Evolutionary conservation across 2,329 filamentous ascomycete species (phyloP).

Genomic region (Trichoderma semiorbis): DNA sequence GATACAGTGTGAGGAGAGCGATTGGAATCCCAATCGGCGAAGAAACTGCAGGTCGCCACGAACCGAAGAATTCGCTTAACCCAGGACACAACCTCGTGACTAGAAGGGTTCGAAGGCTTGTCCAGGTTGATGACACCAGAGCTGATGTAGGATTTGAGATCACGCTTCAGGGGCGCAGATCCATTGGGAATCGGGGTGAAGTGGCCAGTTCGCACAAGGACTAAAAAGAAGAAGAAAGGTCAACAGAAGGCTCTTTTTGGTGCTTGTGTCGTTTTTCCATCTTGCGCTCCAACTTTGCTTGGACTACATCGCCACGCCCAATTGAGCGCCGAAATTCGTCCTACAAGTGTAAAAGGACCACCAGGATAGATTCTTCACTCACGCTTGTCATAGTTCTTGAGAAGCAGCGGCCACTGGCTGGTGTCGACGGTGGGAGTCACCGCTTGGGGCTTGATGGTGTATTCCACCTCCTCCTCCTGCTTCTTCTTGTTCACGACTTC

Average conservation of each 20-base stretch:
- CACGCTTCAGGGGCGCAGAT: slow-evolving; percentile 85
- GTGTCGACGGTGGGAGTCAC: slow-evolving; percentile 75
- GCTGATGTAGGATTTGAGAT: slow-evolving; percentile 94
- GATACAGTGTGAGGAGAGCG: not conserved
- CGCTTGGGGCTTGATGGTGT: slow-evolving; percentile 89
- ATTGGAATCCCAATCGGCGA: not conserved
- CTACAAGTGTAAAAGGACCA: not conserved
- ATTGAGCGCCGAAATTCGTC: not conserved
- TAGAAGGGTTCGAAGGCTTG: slow-evolving; percentile 88
- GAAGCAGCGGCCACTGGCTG: slow-evolving; percentile 85
- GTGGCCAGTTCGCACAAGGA: slow-evolving; percentile 89
- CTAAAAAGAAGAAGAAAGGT: slow-evolving; percentile 39
- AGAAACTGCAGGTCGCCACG: slow-evolving; percentile 23
- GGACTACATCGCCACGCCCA: not conserved
- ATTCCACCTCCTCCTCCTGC: slow-evolving; percentile 57
- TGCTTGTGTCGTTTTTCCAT: not conserved
- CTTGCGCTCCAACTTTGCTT: not conserved
- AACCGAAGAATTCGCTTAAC: slow-evolving; percentile 95
- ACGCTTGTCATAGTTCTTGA: slow-evolving; percentile 96
- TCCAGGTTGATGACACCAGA: slow-evolving; percentile 95
- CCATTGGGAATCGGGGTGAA: slow-evolving; percentile 96
- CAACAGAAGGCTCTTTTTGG: not conserved
- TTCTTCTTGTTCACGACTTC: slow-evolving; percentile 39
- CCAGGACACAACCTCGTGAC: slow-evolving; percentile 98
- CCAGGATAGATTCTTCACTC: slow-evolving; percentile 37